Evolutionary conservation across 2,329 filamentous ascomycete genomes (phyloP).

Genomic region (Coniochaeta pulveracea): DNA sequence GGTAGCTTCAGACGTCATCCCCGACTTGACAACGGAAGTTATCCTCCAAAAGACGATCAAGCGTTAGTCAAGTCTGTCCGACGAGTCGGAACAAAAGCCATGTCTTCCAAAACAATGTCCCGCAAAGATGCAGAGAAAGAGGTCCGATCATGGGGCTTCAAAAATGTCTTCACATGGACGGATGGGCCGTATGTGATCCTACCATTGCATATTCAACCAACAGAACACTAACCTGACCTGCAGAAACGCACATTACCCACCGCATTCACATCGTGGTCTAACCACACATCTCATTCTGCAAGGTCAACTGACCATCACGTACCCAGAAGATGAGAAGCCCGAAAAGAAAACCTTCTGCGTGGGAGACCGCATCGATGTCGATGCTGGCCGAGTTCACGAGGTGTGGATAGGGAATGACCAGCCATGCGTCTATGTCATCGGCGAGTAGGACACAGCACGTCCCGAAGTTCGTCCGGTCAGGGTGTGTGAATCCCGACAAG

Average conservation of each 20-base stretch:
- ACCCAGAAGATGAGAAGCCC: constrained; percentile 44
- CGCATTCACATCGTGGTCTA: constrained; percentile 51
- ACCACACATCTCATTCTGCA: constrained; percentile 60
- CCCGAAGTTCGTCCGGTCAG: not conserved
- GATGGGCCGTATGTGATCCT: constrained; percentile 49
- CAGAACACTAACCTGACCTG: constrained; percentile 10
- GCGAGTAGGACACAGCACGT: constrained; percentile 29
- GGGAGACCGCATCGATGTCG: constrained; percentile 55
- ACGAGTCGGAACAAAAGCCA: too few species aligned
- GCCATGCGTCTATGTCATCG: constrained; percentile 58
- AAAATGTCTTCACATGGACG: constrained; percentile 60
- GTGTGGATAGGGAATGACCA: constrained; percentile 57
- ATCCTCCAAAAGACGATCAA: too few species aligned
- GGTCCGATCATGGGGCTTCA: constrained; percentile 60
- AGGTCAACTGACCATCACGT: constrained; percentile 55
- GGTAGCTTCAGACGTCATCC: too few species aligned
- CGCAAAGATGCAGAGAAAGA: constrained; percentile 42
- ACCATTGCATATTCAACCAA: not conserved
- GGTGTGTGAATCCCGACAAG: not conserved
- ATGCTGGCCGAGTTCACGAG: constrained; percentile 51
- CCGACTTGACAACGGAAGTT: too few species aligned
- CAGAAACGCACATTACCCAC: constrained; percentile 57
- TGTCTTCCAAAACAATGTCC: constrained; percentile 18
- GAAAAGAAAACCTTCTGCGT: constrained; percentile 47
- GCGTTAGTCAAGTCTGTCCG: too few species aligned